Base-by-base conservation (phyloP, 768 basidiomycete species). In the Phylloporus scabripes region DNA sequence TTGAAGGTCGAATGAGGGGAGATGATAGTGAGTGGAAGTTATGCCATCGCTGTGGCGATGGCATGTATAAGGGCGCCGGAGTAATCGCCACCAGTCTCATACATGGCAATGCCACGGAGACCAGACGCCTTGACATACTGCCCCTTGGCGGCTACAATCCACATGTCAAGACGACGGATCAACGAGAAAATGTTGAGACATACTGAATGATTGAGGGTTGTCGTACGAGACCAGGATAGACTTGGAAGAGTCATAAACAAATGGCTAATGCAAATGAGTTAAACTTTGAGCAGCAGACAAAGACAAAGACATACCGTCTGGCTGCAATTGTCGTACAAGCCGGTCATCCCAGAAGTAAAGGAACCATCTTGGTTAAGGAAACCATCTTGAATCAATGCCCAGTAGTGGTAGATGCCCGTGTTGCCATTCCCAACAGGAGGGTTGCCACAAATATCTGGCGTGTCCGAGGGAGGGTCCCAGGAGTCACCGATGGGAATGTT, bases 161-260 rank as follows among this genome's bases (percentile, higher is more conserved):
- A 48, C n/a, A 12, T 10, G 36, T 58, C 23, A 62, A 2, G 7
- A 18, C 15, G n/a, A 32, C n/a, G 5, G 17, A 29, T 10, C 17
- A 10, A 2, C 0, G 15, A 17, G n/a, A 14, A n/a, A 2, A 50
- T 5, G 5, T n/a, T 5, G 24, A 39, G 10, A 62, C 47, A 68
- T 73, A 53, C 78, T 64, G 53, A 83, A 85, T 0, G 86, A 85
- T 42, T 69, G 56, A 0, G 79, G 60, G 54, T 86, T 70, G 51
- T 90, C 87, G 56, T 77, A 90, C 1, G 86, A 77, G 29, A 90
- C 72, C 70, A 83, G 73, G 46, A 80, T 67, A 38, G 80, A 67
- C 0, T 73, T 70, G 1, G 67, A 67, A 36, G 72, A 51, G 61
- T 84, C 74, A 64, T 86, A 88, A 21, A 87, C 75, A 50, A 75